Evolutionary conservation across 2,329 filamentous ascomycete species (phyloP).

Genomic region (Madurella mycetomatis): DNA sequence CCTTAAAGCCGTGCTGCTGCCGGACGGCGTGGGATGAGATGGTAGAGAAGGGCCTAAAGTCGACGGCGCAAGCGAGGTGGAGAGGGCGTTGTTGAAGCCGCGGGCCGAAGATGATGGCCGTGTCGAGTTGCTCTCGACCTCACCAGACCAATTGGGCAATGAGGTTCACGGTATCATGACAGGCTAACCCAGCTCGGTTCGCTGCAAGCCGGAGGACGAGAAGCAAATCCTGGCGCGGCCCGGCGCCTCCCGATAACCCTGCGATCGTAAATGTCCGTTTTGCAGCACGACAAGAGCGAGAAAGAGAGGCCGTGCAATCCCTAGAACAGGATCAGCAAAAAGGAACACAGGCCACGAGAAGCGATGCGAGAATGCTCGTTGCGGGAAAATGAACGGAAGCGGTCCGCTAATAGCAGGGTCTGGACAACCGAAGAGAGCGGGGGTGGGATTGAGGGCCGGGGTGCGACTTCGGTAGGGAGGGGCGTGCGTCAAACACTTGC

Average conservation of each 20-base stretch:
- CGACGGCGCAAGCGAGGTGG: background rate
- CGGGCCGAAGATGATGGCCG: conserved; percentile 14
- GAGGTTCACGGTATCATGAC: conserved; percentile 33
- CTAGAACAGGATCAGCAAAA: conserved; percentile 25
- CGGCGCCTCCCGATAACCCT: conserved; percentile 9
- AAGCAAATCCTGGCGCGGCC: conserved; percentile 4
- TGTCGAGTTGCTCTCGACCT: conserved; percentile 24
- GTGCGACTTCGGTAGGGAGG: conserved; percentile 13
- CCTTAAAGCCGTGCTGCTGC: too few relatives aligned
- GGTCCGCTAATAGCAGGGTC: conserved; percentile 21
- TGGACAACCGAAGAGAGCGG: conserved; percentile 20
- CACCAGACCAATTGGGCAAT: conserved; percentile 29
- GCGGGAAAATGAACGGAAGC: conserved; percentile 33
- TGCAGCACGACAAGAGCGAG: background rate
- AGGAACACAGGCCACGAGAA: conserved; percentile 21
- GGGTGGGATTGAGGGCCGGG: conserved; percentile 7
- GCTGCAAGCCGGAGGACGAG: conserved; percentile 16
- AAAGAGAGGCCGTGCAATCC: conserved; percentile 1
- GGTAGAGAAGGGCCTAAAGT: conserved; percentile 1
- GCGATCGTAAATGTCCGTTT: background rate
- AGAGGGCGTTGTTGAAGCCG: conserved; percentile 3
- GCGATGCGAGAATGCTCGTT: conserved; percentile 29
- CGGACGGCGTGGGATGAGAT: too few relatives aligned
- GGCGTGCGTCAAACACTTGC: conserved; percentile 26
- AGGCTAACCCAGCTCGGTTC: conserved; percentile 14